Conservation (phyloP, 2,329 filamentous ascomycete genomes). For the Grosmannia serpens region DNA sequence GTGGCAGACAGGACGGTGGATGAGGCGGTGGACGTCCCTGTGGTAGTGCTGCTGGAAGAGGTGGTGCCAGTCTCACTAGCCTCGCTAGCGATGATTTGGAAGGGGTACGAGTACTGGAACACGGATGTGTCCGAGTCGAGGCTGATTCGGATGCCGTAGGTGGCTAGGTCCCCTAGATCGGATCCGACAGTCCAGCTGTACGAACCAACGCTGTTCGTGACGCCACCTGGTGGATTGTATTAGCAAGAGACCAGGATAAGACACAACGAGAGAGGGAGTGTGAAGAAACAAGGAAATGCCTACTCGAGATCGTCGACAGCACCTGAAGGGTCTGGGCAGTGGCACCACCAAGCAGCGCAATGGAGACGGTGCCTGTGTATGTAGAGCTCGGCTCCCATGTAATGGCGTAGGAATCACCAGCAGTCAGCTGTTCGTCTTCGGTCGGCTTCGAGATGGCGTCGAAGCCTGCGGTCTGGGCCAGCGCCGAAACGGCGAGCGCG, state of each 20-base stretch:
- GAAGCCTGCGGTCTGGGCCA: constrained; percentile 46
- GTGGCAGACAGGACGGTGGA: not conserved
- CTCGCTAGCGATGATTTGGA: constrained; percentile 33
- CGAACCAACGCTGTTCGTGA: constrained; percentile 31
- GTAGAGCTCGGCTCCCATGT: constrained; percentile 33
- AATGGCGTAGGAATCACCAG: constrained; percentile 38
- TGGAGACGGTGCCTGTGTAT: constrained; percentile 34
- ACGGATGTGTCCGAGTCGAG: constrained; percentile 32
- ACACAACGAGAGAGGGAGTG: not conserved
- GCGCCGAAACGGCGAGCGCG: constrained; percentile 36
- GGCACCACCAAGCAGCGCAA: constrained; percentile 43
- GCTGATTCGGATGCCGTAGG: constrained; percentile 47
- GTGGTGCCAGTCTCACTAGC: not conserved
- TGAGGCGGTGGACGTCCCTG: constrained; percentile 9
- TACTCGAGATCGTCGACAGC: constrained; percentile 35
- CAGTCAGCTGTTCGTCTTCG: constrained; percentile 29
- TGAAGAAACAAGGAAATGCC: constrained; percentile 18
- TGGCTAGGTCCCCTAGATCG: constrained; percentile 29
- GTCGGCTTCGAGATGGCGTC: constrained; percentile 39
- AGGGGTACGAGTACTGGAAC: constrained; percentile 54
- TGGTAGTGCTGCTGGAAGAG: constrained; percentile 7
- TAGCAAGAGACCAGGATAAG: not conserved
- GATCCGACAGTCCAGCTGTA: constrained; percentile 41
- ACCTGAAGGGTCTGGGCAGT: constrained; percentile 29
- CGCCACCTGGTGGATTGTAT: constrained; percentile 24